These are phyloP conservation scores for Talaromyces sp. DNA, from an alignment of 2,329 filamentous ascomycete genomes.

Conservation along the genomic window DNA sequence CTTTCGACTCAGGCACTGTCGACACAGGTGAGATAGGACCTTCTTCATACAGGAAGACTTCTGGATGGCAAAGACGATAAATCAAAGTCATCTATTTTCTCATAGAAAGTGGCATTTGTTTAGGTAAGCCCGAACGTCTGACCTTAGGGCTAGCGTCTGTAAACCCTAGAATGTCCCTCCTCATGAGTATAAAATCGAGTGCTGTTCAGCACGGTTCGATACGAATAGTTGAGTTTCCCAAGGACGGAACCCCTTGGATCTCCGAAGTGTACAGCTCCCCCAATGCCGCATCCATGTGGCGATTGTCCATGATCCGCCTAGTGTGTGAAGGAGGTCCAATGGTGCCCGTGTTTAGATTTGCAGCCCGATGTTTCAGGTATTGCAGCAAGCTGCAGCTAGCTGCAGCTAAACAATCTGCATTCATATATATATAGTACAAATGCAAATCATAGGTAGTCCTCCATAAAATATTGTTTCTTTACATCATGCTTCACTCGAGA, in stretches of 20 bases:
- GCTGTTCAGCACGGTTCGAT: too few relatives aligned
- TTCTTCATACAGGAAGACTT: too few relatives aligned
- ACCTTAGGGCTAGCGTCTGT: not conserved
- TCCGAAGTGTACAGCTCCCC: not conserved
- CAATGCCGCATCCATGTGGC: not conserved
- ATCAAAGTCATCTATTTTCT: not conserved
- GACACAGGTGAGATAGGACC: too few relatives aligned
- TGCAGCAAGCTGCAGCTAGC: not conserved
- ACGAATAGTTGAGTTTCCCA: too few relatives aligned
- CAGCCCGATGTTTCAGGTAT: not conserved
- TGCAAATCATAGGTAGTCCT: not conserved
- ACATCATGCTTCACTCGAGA: slow-evolving; percentile 2
- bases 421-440: not conserved
- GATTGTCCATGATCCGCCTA: not conserved
- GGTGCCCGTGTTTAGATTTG: not conserved
- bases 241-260: too few relatives aligned
- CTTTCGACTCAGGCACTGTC: too few relatives aligned
- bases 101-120: not conserved
- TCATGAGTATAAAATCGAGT: too few relatives aligned
- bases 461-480: not conserved
- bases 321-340: not conserved
- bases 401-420: not conserved
- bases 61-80: too few relatives aligned
- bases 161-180: not conserved
- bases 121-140: not conserved